Base-by-base conservation (phyloP, 257 asterid genomes). In the Paulownia fortunei region DNA sequence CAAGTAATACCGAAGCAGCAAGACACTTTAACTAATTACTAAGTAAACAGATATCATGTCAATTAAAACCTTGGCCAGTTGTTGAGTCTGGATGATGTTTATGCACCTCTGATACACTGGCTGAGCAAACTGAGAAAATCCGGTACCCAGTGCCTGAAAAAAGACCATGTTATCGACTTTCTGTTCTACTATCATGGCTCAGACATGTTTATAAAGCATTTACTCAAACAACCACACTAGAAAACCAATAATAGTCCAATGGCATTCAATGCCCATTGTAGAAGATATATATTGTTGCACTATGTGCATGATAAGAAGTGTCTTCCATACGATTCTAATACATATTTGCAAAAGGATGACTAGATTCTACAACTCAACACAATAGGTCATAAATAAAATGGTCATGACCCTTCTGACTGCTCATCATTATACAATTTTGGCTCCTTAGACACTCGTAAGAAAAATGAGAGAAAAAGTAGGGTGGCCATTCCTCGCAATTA, bases 91-190 rank as follows among this genome's bases (percentile, higher is more conserved):
- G 80, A 96, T 90, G 87, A 91, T 87, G 86, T 85, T 87, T 72
- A 92, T 90, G 89, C 99, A 96, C 92, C 99, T 89, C 97, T 90
- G 96, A 74, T 85, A 93, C 75, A 93, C 99, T 54, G 99, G 98
- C 46, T 83, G 94, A 67, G 97, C 98, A 83, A 94, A 94, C 82
- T 90, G 97, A 11, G 92, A 81, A 84, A 94, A 94, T 51, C 97
- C 99, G 7, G 91, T 30, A 41, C 98, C 98, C 82, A 96, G 77
- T 56, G 99, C 99, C 99, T 96, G 95, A 34, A 88, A 32, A 87
- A 79, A 44, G 59, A 63, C 63, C 72, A 72, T 26, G 39, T 67
- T 36, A 76, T 27, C 41, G 42, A 70, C 52, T 32, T 64, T 58
- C 56, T 54, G 49, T 18, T 19, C 49, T 3, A 63, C 11, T 15